Percentiles rank a stretch among this genome's conserved stretches.
Conservation (phyloP, 2,329 filamentous ascomycete species). For the Aspergillus sp. region DNA sequence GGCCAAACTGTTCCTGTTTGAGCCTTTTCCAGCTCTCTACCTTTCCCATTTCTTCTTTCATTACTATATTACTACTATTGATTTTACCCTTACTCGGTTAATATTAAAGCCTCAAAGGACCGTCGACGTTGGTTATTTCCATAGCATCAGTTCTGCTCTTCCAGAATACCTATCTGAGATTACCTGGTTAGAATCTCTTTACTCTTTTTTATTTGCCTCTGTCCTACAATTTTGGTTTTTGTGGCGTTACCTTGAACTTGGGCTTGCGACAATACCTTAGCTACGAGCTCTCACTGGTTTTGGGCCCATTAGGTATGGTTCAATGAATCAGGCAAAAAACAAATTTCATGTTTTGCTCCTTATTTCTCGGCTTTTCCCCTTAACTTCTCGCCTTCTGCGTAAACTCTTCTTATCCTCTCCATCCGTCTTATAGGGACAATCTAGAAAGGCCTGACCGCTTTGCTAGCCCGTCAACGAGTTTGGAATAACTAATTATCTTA, state of each 20-base stretch:
- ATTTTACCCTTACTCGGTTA: slow-evolving; percentile 21
- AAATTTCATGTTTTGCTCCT: slow-evolving; percentile 9
- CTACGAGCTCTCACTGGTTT: slow-evolving; percentile 9
- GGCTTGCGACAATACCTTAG: slow-evolving; percentile 1
- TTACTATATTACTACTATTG: slow-evolving; percentile 31
- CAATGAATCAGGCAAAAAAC: slow-evolving; percentile 20
- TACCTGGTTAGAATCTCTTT: slow-evolving; percentile 11
- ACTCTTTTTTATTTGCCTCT: slow-evolving; percentile 21
- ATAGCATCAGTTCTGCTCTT: slow-evolving; percentile 17
- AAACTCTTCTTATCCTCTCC: neutral
- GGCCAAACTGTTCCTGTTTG: slow-evolving; percentile 16
- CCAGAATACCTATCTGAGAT: slow-evolving; percentile 12
- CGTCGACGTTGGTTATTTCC: slow-evolving; percentile 8
- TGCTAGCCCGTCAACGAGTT: neutral
- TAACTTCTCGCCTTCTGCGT: neutral
- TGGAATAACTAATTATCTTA: neutral
- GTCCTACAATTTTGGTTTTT: slow-evolving; percentile 12
- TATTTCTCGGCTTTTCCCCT: neutral
- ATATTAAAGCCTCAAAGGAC: slow-evolving; percentile 14
- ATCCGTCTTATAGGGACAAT: too few relatives aligned
- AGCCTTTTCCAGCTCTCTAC: slow-evolving; percentile 23
- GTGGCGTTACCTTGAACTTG: slow-evolving; percentile 15
- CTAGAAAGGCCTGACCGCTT: too few relatives aligned
- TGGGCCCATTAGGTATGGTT: slow-evolving; percentile 17
- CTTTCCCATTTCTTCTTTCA: slow-evolving; percentile 22